Evolutionary conservation across 306 rosid genomes (phyloP), one percentile per base, ranked within the genome.

Genomic region (Myrica gale): DNA sequence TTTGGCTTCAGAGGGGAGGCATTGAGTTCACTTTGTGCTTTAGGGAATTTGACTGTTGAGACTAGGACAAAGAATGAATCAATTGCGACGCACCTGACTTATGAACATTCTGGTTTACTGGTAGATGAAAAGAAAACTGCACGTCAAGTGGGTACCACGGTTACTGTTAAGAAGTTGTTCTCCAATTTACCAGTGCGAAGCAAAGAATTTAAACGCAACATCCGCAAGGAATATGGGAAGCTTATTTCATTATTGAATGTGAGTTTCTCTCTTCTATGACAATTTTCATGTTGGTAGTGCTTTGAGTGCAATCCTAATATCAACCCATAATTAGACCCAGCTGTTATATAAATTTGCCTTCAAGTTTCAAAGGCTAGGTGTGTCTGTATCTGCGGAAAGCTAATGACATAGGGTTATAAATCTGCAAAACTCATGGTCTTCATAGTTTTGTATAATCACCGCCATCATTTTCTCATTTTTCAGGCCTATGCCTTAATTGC

Each of bases 1-100:
- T 95, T 89, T 82, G 98, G 98, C 37, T 95, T 95, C 81, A 89
- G 98, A 69, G 98, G 98, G 8, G 97, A 95, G 90, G 98, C 98
- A 21, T 42, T 95, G 81, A 95, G 98, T 78, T 95, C 97, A 1
- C 93, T 95, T 4, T 88, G 96, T 69, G 85, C 94, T 47, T 62
- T 95, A 70, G 98, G 93, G 79, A 71, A 83, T 69, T 74, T 95
- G 84, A 92, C 88, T 0, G 81, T 95, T 65, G 98, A 95, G 75
- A 92, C 98, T 5, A 89, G 90, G 82, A 87, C 97, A 1, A 87
- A 67, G 75, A 84, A 77, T 73, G 98, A 95, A 83, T 58, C 88
- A 6, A 81, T 95, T 37, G 98, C 93, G 4, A 85, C 97, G 9
- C 93, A 85, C 74, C 76, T 95, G 89, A 86, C 89, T 53, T 95